Base-by-base conservation (phyloP, 495 filamentous ascomycete genomes). In the Hypomontagnella monticulosa region DNA sequence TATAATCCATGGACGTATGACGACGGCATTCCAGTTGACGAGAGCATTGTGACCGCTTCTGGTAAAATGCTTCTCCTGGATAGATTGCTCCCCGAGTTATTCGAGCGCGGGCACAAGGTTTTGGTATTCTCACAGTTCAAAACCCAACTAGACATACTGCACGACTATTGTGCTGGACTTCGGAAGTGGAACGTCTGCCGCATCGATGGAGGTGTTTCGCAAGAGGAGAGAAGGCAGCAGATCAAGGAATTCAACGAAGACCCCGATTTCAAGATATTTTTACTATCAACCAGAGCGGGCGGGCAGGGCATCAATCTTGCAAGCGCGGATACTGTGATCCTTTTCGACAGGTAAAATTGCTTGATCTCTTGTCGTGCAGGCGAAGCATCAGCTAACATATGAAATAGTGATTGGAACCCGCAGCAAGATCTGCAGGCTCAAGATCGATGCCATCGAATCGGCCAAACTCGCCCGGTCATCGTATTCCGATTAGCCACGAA, bases 61-160 rank as follows among this genome's bases (percentile, higher is more conserved):
- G 95, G 93, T 9, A 99, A 98, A 76, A 97, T 98, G 93, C 85
- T 96, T 7, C 84, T 99, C 3, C 86, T 99, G 0, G 95, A 98
- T 73, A 86, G 92, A 1, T 81, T 99, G 0, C 84, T 98, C 0
- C 88, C 93, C 0, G 83, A 82, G 32, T 82, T 99, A 4, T 87
- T 99, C 50, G 64, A 81, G 4, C 84, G 86, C 34, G 88, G 86
- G 32, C 94, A 97, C 76, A 97, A 97, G 72, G 87, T 97, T 34
- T 86, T 99, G 58, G 92, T 99, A 67, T 99, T 99, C 80, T 94
- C 91, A 0, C 95, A 99, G 70, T 99, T 99, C 79, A 95, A 93
- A 52, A 93, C 88, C 2, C 93, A 96, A 69, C 86, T 99, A 4
- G 93, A 97, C 71, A 90, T 99, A 42, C 80, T 99, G 30, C 86